Conservation (phyloP, 2,329 filamentous ascomycete genomes). For the Pseudogymnoascus sp. region DNA sequence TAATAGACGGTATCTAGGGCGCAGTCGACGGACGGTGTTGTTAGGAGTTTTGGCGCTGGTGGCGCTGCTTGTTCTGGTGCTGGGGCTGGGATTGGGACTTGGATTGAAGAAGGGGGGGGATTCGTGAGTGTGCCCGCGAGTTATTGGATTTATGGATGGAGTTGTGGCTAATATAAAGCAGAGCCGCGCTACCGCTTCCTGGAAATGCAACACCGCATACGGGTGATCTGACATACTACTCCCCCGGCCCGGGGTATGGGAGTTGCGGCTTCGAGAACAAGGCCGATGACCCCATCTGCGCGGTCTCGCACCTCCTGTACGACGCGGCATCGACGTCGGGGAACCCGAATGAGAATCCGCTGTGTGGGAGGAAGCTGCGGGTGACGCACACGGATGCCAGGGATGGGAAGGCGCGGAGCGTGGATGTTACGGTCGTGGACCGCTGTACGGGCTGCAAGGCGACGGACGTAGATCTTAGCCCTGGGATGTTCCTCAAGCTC, state of each 20-base stretch:
- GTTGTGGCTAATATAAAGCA: not conserved
- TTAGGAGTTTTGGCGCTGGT: slow-evolving; percentile 13
- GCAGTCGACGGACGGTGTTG: slow-evolving; percentile 11
- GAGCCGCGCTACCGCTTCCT: slow-evolving; percentile 39
- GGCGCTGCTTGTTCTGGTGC: slow-evolving; percentile 8
- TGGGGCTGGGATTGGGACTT: slow-evolving; percentile 16
- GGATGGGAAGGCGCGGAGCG: slow-evolving; percentile 44
- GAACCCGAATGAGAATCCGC: slow-evolving; percentile 56
- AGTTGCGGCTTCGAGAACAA: slow-evolving; percentile 57
- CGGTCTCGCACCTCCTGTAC: slow-evolving; percentile 61
- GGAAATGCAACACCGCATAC: slow-evolving; percentile 44
- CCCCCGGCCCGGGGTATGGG: slow-evolving; percentile 53
- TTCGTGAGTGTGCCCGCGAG: not conserved
- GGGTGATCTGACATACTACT: slow-evolving; percentile 65
- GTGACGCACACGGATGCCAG: slow-evolving; percentile 43
- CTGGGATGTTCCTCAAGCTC: slow-evolving; percentile 36
- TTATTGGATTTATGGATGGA: not conserved
- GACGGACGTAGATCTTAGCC: slow-evolving; percentile 37
- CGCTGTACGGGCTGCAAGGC: slow-evolving; percentile 43
- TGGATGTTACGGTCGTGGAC: slow-evolving; percentile 59
- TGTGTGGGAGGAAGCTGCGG: slow-evolving; percentile 62
- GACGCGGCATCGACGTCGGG: slow-evolving; percentile 47
- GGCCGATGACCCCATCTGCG: slow-evolving; percentile 52
- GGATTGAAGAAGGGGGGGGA: slow-evolving; percentile 10
- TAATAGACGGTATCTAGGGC: slow-evolving; percentile 11